These are phyloP conservation scores for Macrocybe sp. DNA, from an alignment of 1,284 basidiomycete genomes.

Conservation along the genomic window DNA sequence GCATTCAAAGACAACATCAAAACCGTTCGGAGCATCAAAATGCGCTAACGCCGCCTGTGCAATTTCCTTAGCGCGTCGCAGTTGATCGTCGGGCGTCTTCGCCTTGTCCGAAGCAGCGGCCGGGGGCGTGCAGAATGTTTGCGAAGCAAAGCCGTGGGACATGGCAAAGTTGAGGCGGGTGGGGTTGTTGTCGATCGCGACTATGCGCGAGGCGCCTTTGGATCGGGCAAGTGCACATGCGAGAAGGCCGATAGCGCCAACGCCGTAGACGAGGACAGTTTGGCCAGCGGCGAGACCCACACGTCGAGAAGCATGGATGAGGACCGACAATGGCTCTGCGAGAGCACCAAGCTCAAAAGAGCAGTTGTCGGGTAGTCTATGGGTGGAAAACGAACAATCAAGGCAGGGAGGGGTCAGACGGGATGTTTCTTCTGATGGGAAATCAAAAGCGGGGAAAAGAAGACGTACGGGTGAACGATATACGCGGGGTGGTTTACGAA, in stretches of 20 bases:
- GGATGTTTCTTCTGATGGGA: neutral
- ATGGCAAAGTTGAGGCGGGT: constrained; percentile 75
- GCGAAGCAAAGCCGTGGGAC: constrained; percentile 70
- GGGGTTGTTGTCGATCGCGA: constrained; percentile 84
- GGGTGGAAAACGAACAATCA: neutral
- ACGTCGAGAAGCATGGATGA: constrained; percentile 79
- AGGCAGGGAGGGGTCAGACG: too few relatives aligned
- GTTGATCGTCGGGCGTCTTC: constrained; percentile 57
- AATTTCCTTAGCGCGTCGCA: constrained; percentile 63
- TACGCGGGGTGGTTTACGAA: constrained; percentile 86
- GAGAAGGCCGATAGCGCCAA: constrained; percentile 89
- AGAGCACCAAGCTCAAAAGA: constrained; percentile 79
- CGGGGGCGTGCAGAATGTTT: constrained; percentile 63
- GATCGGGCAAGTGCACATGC: constrained; percentile 77
- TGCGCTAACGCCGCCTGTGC: constrained; percentile 48
- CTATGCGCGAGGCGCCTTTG: constrained; percentile 64
- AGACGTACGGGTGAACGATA: constrained; percentile 79
- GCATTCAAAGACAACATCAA: constrained; percentile 92
- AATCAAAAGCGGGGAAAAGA: constrained; percentile 5
- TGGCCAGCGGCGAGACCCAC: constrained; percentile 58
- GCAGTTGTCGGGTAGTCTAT: constrained; percentile 73
- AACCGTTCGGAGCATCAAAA: constrained; percentile 70
- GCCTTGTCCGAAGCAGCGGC: constrained; percentile 27
- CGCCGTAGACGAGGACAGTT: constrained; percentile 84
- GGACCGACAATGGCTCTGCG: constrained; percentile 88